phyloP scores from a whole-genome alignment of 2,329 filamentous ascomycete genomes.

The Nemania sp. region DNA sequence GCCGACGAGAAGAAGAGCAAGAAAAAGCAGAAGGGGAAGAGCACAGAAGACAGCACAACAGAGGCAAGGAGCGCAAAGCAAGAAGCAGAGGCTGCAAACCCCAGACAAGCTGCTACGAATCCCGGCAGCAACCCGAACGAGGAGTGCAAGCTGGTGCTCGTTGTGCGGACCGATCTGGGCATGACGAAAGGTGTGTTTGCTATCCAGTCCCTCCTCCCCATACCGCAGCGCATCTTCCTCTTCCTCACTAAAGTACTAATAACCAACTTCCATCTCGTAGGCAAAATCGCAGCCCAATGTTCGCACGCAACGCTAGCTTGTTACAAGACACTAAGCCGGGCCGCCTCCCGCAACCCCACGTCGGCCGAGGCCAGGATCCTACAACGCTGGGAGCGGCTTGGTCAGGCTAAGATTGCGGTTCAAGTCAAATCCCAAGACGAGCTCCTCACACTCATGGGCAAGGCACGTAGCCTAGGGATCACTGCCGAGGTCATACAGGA shows the following conservation, averaged over 20 bases:
- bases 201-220: slow-evolving; percentile 2
- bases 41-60: slow-evolving; percentile 39
- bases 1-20: slow-evolving; percentile 37
- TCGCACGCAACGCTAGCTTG: slow-evolving; percentile 96
- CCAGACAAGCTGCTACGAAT: slow-evolving; percentile 49
- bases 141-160: slow-evolving; percentile 93
- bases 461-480: slow-evolving; percentile 84
- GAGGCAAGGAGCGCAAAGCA: slow-evolving; percentile 25
- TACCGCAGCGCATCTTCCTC: neutral
- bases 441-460: slow-evolving; percentile 77
- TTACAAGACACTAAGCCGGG: slow-evolving; percentile 82
- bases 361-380: slow-evolving; percentile 73
- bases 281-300: slow-evolving; percentile 97
- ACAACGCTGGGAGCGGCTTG: slow-evolving; percentile 83
- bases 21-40: slow-evolving; percentile 51
- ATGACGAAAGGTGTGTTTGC: slow-evolving; percentile 88
- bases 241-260: slow-evolving; percentile 21
- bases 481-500: slow-evolving; percentile 93
- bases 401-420: slow-evolving; percentile 93
- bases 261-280: slow-evolving; percentile 58
- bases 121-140: slow-evolving; percentile 62
- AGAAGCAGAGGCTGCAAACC: slow-evolving; percentile 33
- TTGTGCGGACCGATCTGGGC: slow-evolving; percentile 92
- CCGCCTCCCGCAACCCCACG: slow-evolving; percentile 63
- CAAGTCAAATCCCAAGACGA: slow-evolving; percentile 91